Conservation (phyloP, 805 yeast genomes). For the Schwanniomyces pseudopolymorphus region DNA sequence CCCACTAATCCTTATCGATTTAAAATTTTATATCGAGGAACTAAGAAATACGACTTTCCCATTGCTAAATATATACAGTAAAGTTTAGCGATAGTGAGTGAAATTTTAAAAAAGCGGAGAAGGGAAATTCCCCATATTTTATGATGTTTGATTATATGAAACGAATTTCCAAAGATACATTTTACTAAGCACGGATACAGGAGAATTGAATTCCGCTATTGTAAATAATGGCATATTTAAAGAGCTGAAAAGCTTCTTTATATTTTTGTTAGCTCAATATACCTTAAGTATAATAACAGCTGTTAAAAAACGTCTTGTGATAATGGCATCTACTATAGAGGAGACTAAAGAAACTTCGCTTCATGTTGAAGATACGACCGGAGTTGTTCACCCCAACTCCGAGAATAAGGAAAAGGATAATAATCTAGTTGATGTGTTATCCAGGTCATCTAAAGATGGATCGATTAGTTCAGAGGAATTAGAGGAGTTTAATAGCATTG, state of each 20-base stretch:
- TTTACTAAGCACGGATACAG: background rate
- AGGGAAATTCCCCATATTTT: background rate
- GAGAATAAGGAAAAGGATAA: background rate
- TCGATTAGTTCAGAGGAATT: background rate
- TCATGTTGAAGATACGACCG: background rate
- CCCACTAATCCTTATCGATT: too few species aligned
- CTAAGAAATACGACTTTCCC: background rate
- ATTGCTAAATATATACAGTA: background rate
- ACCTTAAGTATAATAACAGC: too few species aligned
- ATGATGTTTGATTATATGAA: too few species aligned
- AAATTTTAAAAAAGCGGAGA: background rate
- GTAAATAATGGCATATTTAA: too few species aligned
- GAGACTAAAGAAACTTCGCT: background rate
- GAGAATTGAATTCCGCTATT: background rate
- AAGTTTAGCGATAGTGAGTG: too few species aligned
- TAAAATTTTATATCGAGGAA: too few species aligned
- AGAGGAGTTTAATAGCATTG: conserved; percentile 16
- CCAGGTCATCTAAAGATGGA: background rate
- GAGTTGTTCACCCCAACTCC: background rate
- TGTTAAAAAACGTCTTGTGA: too few species aligned
- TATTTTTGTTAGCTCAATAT: too few species aligned
- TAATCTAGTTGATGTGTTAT: background rate
- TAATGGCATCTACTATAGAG: background rate
- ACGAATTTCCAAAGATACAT: too few species aligned
- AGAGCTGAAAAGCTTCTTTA: too few species aligned